phyloP scores from a whole-genome alignment of 2,329 filamentous ascomycete genomes.

The Byssoonygena ceratinophila region DNA sequence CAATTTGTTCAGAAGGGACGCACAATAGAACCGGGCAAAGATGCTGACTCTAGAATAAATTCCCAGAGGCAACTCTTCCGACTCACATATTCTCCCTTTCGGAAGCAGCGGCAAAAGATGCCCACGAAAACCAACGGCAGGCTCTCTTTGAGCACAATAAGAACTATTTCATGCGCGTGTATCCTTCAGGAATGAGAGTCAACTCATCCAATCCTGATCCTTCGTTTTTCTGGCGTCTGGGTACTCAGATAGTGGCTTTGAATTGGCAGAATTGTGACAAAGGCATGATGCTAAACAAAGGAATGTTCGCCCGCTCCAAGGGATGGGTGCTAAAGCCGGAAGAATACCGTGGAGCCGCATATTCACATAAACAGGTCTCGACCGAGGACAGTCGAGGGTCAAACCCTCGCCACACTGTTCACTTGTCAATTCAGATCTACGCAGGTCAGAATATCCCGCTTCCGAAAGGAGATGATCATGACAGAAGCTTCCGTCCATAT shows the following conservation, averaged over 20 bases:
- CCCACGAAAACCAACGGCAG: conserved; percentile 43
- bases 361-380: background rate
- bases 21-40: background rate
- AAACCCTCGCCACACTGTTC: conserved; percentile 43
- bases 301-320: conserved; percentile 70
- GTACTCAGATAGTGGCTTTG: conserved; percentile 80
- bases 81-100: conserved; percentile 56
- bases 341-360: conserved; percentile 48
- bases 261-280: conserved; percentile 91
- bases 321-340: conserved; percentile 80
- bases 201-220: conserved; percentile 81
- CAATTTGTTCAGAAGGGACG: no score
- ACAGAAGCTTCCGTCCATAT: conserved; percentile 57
- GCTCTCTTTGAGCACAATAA: conserved; percentile 72
- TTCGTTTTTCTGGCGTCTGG: conserved; percentile 72
- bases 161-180: conserved; percentile 73
- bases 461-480: conserved; percentile 44
- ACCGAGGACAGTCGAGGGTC: conserved; percentile 16
- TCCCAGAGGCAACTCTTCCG: conserved; percentile 41
- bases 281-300: conserved; percentile 92
- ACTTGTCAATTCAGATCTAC: conserved; percentile 61
- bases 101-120: conserved; percentile 55
- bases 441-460: conserved; percentile 68
- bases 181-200: conserved; percentile 72
- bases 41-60: background rate